Evolutionary conservation across 345 rosid genomes (phyloP), one percentile per base, ranked within the genome.

Genomic region (Microthlaspi erraticum): DNA sequence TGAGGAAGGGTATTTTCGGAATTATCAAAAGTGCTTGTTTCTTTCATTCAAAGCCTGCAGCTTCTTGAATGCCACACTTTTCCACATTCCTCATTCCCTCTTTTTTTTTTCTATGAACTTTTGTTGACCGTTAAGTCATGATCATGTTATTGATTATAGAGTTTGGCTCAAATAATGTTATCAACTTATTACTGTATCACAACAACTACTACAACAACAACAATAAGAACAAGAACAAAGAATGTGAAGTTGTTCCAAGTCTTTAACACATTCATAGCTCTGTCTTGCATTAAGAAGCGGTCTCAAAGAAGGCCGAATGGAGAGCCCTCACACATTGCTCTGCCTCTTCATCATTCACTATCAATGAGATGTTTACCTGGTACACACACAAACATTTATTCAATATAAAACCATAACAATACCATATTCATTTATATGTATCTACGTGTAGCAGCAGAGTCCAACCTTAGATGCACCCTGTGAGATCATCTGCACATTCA

Each of bases 401-500:
- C 68, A 37, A 44, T 54, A 68, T 17, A 11, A 10, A 46, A 48
- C 60, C 50, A 52, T 18, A 10, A 11, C 46, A 39, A 64, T 16
- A 51, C 10, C 10, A 37, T 39, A 17, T 10, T 20, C 52, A 63
- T 33, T n/a, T 20, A n/a, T 11, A 11, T 51, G 10, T 38, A 14
- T 36, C 12, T 0, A 37, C 23, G 70, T 38, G 55, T 33, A 18
- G 55, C 16, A n/a, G 14, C 6, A 36, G 29, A 56, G 41, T 70
- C 41, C 7, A 33, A 92, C 98, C 98, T 92, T 92, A 6, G 98
- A 92, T 60, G 98, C 97, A n/a, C 97, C 97, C 80, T 93, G 93
- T 5, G 97, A 93, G 77, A 90, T 93, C 98, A 93, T 90, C 77
- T 93, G 98, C 65, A 90, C 97, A 56, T 90, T 93, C 63, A 90